Evolutionary conservation across 495 filamentous ascomycete genomes (phyloP).

Genomic region (Neurospora intermedia): DNA sequence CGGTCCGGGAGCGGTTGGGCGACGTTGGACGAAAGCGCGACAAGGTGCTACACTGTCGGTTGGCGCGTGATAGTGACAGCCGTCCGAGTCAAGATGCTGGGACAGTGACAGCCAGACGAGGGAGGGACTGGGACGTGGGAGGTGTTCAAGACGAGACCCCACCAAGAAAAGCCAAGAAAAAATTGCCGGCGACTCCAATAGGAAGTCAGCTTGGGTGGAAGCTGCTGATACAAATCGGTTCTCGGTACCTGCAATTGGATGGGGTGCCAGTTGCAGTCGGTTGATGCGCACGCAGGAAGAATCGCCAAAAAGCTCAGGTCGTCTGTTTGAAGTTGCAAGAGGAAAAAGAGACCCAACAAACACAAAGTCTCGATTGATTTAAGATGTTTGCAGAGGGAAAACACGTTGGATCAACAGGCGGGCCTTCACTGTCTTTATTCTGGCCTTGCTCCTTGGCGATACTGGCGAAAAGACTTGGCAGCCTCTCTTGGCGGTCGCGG

Average conservation of each 20-base stretch:
- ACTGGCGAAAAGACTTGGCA: conserved; percentile 38
- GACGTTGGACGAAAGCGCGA: neutral
- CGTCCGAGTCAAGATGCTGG: neutral
- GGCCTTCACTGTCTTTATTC: conserved; percentile 36
- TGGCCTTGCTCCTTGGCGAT: conserved; percentile 31
- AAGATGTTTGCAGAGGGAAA: conserved; percentile 19
- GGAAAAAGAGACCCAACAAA: conserved; percentile 9
- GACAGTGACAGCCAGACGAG: neutral
- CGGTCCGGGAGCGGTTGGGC: neutral
- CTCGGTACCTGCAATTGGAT: neutral
- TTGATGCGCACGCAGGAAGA: neutral
- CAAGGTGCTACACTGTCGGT: neutral
- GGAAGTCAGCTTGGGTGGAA: neutral
- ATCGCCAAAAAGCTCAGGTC: neutral
- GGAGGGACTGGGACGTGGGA: neutral
- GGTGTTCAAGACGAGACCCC: neutral
- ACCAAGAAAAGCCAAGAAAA: neutral
- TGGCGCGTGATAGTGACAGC: neutral
- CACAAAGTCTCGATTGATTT: conserved; percentile 10
- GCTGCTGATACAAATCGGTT: neutral
- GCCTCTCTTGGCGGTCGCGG: conserved; percentile 30
- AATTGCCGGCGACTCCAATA: neutral
- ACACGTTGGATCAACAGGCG: conserved; percentile 25
- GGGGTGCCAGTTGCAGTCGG: neutral
- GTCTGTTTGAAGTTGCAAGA: neutral